Conservation (phyloP, 495 filamentous ascomycete species). For the Daldinia loculata region DNA sequence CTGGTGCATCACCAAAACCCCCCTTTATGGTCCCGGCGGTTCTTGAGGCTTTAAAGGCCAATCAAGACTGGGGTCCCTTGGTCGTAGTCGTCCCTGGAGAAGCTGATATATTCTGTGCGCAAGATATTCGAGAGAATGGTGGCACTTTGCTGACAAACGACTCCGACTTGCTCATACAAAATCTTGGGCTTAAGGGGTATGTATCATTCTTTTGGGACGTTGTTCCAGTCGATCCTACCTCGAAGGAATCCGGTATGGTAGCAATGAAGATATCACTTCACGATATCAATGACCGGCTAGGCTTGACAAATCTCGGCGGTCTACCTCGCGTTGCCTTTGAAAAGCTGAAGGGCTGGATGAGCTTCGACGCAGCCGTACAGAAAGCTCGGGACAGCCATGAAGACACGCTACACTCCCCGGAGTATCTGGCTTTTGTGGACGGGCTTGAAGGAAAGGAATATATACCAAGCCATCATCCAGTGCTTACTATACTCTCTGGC, state of each 20-base stretch:
- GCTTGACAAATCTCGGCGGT: constrained; percentile 32
- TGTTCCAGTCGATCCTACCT: constrained; percentile 11
- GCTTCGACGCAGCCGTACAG: constrained; percentile 29
- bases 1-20: constrained; percentile 58
- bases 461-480: constrained; percentile 33
- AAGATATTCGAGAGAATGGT: constrained; percentile 58
- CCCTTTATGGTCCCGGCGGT: constrained; percentile 74
- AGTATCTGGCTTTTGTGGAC: constrained; percentile 34
- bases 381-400: constrained; percentile 16
- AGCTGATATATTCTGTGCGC: constrained; percentile 74
- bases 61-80: constrained; percentile 55
- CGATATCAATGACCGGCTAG: constrained; percentile 41
- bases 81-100: constrained; percentile 72
- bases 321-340: constrained; percentile 42
- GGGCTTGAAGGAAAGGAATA: constrained; percentile 32
- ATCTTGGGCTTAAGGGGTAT: constrained; percentile 64
- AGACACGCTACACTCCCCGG: constrained; percentile 18
- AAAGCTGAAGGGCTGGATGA: constrained; percentile 8
- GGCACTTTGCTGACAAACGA: constrained; percentile 71
- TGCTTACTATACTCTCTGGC: constrained; percentile 31
- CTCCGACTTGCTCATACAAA: constrained; percentile 76
- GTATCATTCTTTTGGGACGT: constrained; percentile 69
- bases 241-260: constrained; percentile 13
- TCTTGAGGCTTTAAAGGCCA: constrained; percentile 65
- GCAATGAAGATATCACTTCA: constrained; percentile 33